These are phyloP conservation scores for Tolypocladium paradoxum DNA, from an alignment of 2,329 filamentous ascomycete species.

Conservation along the genomic window DNA sequence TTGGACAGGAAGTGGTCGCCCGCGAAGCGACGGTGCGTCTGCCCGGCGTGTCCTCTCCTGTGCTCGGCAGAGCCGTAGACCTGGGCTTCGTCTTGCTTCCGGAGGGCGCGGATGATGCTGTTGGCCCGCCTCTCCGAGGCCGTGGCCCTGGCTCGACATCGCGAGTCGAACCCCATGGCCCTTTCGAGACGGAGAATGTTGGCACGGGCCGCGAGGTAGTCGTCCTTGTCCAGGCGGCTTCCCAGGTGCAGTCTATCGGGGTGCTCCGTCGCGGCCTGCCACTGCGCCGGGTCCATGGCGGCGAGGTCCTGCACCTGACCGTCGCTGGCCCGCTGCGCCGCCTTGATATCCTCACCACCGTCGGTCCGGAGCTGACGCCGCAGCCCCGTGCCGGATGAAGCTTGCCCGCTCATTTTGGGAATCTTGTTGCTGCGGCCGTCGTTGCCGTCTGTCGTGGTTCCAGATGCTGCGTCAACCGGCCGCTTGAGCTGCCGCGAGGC, in stretches of 20 bases:
- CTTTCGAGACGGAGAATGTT: constrained; percentile 21
- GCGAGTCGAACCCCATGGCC: constrained; percentile 29
- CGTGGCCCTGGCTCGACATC: constrained; percentile 20
- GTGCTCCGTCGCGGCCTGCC: neutral
- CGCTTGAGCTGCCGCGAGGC: neutral
- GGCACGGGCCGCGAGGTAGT: constrained; percentile 20
- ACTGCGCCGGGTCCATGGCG: neutral
- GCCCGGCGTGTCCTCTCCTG: constrained; percentile 28
- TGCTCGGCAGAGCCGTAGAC: constrained; percentile 24
- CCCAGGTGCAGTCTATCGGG: neutral
- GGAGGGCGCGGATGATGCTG: constrained; percentile 27
- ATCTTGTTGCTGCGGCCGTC: neutral
- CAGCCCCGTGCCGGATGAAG: neutral
- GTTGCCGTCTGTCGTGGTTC: neutral
- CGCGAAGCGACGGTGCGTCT: constrained; percentile 32
- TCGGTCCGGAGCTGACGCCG: neutral
- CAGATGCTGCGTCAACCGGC: neutral
- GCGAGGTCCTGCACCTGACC: constrained; percentile 1
- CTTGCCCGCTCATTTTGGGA: neutral
- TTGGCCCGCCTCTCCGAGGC: constrained; percentile 26
- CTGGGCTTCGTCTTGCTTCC: constrained; percentile 20
- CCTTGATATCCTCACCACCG: neutral
- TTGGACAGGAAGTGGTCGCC: constrained; percentile 51
- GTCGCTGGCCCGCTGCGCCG: neutral
- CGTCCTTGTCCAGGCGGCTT: constrained; percentile 4